Evolutionary conservation across 352 stramenopile genomes (phyloP).

Genomic region (Plasmopara muralis): DNA sequence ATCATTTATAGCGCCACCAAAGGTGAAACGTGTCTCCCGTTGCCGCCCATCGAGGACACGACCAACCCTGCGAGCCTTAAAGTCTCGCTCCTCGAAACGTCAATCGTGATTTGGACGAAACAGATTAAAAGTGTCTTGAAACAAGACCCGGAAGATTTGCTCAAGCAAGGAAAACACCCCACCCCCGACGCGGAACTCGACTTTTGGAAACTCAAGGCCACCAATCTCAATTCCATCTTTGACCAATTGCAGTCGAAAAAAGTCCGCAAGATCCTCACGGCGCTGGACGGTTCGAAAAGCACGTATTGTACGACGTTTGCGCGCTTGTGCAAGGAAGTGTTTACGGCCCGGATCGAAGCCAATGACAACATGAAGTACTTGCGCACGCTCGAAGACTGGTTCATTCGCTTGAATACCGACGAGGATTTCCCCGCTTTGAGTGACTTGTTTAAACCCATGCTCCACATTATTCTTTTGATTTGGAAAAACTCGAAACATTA

Average conservation of each 20-base stretch:
- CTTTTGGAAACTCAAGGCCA: constrained; percentile 97
- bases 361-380: constrained; percentile 99
- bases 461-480: constrained; percentile 97
- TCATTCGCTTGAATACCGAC: constrained; percentile 93
- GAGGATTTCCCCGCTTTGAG: constrained; percentile 91
- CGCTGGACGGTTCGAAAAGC: constrained; percentile 92
- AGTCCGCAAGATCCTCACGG: constrained; percentile 92
- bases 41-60: constrained; percentile 88
- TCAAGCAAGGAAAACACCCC: constrained; percentile 95
- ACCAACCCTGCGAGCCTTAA: constrained; percentile 83
- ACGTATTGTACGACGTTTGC: constrained; percentile 97
- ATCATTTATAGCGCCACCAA: constrained; percentile 97
- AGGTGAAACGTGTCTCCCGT: constrained; percentile 94
- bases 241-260: constrained; percentile 91
- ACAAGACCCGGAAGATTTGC: constrained; percentile 93
- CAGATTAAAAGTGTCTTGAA: constrained; percentile 99
- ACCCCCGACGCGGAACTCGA: constrained; percentile 96
- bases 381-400: constrained; percentile 94
- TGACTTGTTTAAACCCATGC: constrained; percentile 96
- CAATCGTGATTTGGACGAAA: constrained; percentile 98
- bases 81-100: constrained; percentile 95
- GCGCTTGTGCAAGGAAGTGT: constrained; percentile 96
- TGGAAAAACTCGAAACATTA: constrained; percentile 99
- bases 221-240: constrained; percentile 94
- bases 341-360: constrained; percentile 92